Base-by-base conservation (phyloP, 192 early-diverging fungal genomes). In the Podila clonocystis region DNA sequence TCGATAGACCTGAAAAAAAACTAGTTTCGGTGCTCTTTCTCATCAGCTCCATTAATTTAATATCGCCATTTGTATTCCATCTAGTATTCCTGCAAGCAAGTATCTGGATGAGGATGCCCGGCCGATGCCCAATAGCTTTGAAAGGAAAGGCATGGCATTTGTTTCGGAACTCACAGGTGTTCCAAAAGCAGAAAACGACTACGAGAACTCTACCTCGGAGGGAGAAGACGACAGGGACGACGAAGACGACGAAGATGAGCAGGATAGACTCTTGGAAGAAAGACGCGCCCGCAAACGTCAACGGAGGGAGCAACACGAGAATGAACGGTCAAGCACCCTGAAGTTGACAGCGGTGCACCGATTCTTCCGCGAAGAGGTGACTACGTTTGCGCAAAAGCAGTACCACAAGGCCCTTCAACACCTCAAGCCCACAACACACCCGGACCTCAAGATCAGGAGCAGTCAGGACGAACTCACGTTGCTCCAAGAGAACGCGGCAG, bases 161-260 rank as follows among this genome's bases (percentile, higher is more conserved):
- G 76, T 79, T 5, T 50, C 72, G 22, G 76, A 79, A 38, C 57
- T 79, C 49, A 60, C 65, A 6, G 76, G 76, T 15, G 76, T 79
- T 17, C 76, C 76, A 29, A 79, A 79, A 34, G 48, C 31, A 0
- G 70, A 62, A 20, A 48, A 48, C 3, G 45, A 26, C 5, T 29
- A 6, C 3, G n/a, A 57, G 30, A 31, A 0, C 20, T 45, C 41
- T 45, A 17, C 13, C 41, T 45, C 41, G 15, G 41, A 36, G 34
- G 34, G 34, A 7, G 34, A 36, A 36, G 34, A 36, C 34, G 33
- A 31, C 20, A 19, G 24, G n/a, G 28, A 45, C n/a, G 33, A 31
- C 20, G 30, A 38, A 8, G 28, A 45, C n/a, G 8, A 63, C 24
- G 28, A 48, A 4, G 12, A 29, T 17, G 29, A 34, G 6, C 49